Percentiles rank a stretch among this genome's conserved stretches.
Conservation (phyloP, 495 filamentous ascomycete genomes). For the Podospora pseudoanserina region DNA sequence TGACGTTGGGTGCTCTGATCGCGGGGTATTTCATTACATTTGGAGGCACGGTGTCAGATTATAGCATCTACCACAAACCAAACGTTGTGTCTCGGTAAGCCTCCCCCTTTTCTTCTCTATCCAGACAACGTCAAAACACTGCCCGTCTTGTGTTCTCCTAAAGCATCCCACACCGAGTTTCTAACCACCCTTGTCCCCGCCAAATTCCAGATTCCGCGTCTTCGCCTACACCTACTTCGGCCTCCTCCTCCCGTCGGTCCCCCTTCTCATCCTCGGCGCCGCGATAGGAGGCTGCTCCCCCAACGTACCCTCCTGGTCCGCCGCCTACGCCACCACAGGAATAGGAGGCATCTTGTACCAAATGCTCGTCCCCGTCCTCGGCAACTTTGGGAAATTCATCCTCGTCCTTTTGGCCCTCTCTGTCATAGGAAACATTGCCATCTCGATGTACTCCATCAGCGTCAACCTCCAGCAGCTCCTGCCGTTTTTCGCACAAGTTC, state of each 20-base stretch:
- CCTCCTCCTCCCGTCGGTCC: conserved; percentile 45
- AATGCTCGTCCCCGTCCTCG: conserved; percentile 44
- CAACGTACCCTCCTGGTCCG: conserved; percentile 35
- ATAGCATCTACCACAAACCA: conserved; percentile 43
- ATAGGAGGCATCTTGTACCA: conserved; percentile 48
- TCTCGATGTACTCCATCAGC: conserved; percentile 45
- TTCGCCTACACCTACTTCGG: conserved; percentile 43
- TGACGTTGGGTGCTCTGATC: conserved; percentile 36
- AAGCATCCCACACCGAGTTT: background rate
- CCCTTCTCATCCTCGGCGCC: conserved; percentile 50
- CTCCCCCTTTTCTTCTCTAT: background rate
- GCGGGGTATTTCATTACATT: conserved; percentile 45
- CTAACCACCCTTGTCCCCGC: conserved; percentile 2
- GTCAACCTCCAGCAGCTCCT: conserved; percentile 52
- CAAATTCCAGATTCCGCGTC: conserved; percentile 29
- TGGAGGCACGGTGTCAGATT: conserved; percentile 41
- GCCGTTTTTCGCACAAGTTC: conserved; percentile 41
- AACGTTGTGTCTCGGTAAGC: conserved; percentile 32
- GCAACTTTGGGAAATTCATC: conserved; percentile 52
- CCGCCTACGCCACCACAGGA: conserved; percentile 41
- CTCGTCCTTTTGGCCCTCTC: conserved; percentile 49
- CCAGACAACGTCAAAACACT: too few species aligned
- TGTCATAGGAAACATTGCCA: conserved; percentile 48
- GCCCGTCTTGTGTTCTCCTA: too few species aligned
- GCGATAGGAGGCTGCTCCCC: conserved; percentile 47